Base-by-base conservation (phyloP, 768 basidiomycete species). In the Grammothele lineata region DNA sequence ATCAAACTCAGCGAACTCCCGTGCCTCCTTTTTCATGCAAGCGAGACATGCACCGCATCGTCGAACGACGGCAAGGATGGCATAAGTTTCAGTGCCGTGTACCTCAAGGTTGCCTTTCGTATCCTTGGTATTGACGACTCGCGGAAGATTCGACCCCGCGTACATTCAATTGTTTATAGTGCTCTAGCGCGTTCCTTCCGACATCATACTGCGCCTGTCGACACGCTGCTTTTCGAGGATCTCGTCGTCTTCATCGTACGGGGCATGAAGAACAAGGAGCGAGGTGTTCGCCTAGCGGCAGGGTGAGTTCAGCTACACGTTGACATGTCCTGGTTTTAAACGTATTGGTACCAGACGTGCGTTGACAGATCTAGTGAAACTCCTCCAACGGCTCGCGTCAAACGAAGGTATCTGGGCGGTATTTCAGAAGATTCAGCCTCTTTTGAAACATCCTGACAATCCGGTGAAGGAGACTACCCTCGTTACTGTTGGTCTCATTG, bases 381-480 rank as follows among this genome's bases (percentile, higher is more conserved):
- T 71, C n/a, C 73, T 74, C 39, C 67, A 67, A 9, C 58, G 64
- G 4, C 56, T 63, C 44, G 37, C 64, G 61, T 18, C 66, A 65
- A 9, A 65, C 63, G 59, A 51, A 53, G 37, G 60, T 62, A 6
- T 65, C 72, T 5, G 74, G 74, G 37, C 43, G 51, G 1, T 56
- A 76, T 22, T 80, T 80, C 55, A 64, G 22, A 65, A 67, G 27
- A 58, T 88, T 1, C 71, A 76, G 54, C 64, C 69, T 7, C 59
- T 77, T 19, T 72, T 86, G 34, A 73, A 78, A 18, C 55, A 56
- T 1, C 65, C 65, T 3, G 77, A 71, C 49, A 63, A 73, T 39
- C 64, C 72, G 2, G 63, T 78, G 10, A 78, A 74, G 55, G 89
- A 92, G 61, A 85, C 85, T 0, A 64, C 80, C 1, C 59, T 89